Percentiles rank a stretch among this genome's conserved stretches.
These are phyloP conservation scores for Kernera saxatilis DNA, from an alignment of 345 rosid species.

Conservation along the genomic window DNA sequence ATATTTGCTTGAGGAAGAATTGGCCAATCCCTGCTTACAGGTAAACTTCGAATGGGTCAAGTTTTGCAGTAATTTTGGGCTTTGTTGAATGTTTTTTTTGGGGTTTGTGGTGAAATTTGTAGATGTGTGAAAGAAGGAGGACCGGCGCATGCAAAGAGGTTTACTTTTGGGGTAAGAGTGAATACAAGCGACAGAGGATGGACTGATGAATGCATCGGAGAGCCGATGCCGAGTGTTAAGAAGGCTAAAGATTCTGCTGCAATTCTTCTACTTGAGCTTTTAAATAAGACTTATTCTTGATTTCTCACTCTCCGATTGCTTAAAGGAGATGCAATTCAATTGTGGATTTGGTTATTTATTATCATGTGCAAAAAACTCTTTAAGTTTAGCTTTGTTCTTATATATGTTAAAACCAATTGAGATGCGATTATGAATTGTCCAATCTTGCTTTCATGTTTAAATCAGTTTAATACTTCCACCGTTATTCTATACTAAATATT, in stretches of 20 bases:
- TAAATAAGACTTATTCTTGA: slow-evolving; percentile 50
- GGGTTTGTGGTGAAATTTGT: not conserved
- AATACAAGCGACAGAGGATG: slow-evolving; percentile 77
- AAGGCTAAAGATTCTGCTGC: slow-evolving; percentile 99
- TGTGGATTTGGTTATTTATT: not conserved
- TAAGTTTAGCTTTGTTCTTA: not conserved
- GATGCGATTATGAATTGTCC: not conserved
- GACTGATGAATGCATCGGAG: slow-evolving; percentile 94
- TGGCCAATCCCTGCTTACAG: slow-evolving; percentile 97
- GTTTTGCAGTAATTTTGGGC: not conserved
- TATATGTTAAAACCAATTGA: not conserved
- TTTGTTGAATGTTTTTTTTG: not conserved
- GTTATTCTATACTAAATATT: too few species aligned
- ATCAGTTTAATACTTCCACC: too few species aligned
- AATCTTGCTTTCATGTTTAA: too few species aligned
- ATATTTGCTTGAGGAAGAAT: slow-evolving; percentile 85
- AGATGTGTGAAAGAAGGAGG: slow-evolving; percentile 97
- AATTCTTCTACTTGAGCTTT: slow-evolving; percentile 63
- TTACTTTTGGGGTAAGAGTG: slow-evolving; percentile 78
- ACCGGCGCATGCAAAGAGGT: slow-evolving; percentile 95
- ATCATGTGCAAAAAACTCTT: not conserved
- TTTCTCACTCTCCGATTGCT: not conserved
- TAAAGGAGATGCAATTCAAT: not conserved
- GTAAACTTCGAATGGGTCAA: too few species aligned
- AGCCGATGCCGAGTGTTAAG: slow-evolving; percentile 97